Base-by-base conservation (phyloP, 306 rosid species). In the Potentilla sterilis region DNA sequence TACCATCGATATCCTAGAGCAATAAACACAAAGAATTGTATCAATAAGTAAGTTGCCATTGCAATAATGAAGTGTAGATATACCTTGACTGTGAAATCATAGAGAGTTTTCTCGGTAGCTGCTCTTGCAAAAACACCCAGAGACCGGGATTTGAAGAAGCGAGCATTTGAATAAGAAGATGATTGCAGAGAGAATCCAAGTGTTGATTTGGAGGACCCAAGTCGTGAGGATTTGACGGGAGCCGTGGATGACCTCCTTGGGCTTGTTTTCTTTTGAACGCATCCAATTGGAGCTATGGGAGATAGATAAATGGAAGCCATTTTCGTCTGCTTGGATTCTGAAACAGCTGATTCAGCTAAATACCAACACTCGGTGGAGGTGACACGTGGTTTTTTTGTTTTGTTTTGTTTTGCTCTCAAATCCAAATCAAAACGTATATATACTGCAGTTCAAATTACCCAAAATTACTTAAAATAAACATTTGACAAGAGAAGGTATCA, bases 51-150 rank as follows among this genome's bases (percentile, higher is more conserved):
- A 12, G 37, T 19, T 6, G 28, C 6, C 52, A 48, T 37, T 28
- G 28, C 28, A 28, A 28, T 28, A 28, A 28, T 28, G 28, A 28
- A 28, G 28, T 28, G 28, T 1, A 48, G 49, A 32, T 16, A 70
- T 75, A 92, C 99, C 97, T 96, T 92, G 70, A 92, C 98, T 41
- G 90, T 89, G 63, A 84, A 96, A 70, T 92, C 99, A 80, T 96
- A 78, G 67, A 96, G 85, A 79, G 83, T 84, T 85, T 92, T 92
- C 58, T 92, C 92, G 1, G 97, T 85, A 52, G 86, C 88, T 21
- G 99, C 99, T 77, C 86, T 88, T 0, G 99, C 99, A 49, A 74
- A 71, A 73, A 90, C 85, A 40, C 85, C 84, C 32, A 75, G 86
- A 84, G 86, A 78, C 24, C 81, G 88, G 72, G 85, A 57, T 58